Conservation (phyloP, 495 filamentous ascomycete species). For the Penicillium cataractarum region DNA sequence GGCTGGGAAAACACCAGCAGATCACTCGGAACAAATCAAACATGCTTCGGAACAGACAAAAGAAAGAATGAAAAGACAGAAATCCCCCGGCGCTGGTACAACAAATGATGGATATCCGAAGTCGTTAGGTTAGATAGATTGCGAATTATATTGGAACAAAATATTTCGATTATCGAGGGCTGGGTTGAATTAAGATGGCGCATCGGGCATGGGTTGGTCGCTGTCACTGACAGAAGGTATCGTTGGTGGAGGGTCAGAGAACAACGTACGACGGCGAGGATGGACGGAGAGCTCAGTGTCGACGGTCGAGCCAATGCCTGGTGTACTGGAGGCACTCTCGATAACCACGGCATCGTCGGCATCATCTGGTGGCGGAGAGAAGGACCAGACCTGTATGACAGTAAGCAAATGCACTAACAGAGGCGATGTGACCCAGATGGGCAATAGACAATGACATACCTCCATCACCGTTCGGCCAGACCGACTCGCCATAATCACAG, state of each 20-base stretch:
- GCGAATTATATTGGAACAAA: slow-evolving; percentile 21
- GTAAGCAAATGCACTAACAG: slow-evolving; percentile 11
- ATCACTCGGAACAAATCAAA: slow-evolving; percentile 16
- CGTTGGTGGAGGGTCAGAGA: slow-evolving; percentile 42
- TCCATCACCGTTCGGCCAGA: slow-evolving; percentile 91
- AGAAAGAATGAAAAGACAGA: slow-evolving; percentile 12
- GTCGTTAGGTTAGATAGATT: slow-evolving; percentile 31
- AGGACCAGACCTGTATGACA: slow-evolving; percentile 76
- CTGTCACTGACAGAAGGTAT: slow-evolving; percentile 33
- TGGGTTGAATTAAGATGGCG: slow-evolving; percentile 30
- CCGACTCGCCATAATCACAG: slow-evolving; percentile 90
- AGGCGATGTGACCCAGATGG: background rate
- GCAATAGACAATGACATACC: slow-evolving; percentile 51
- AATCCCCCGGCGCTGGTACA: slow-evolving; percentile 22
- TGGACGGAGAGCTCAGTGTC: slow-evolving; percentile 20
- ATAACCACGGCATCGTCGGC: slow-evolving; percentile 33
- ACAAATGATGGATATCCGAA: slow-evolving; percentile 33
- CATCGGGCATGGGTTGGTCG: slow-evolving; percentile 48
- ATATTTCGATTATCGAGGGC: background rate
- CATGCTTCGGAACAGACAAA: slow-evolving; percentile 12
- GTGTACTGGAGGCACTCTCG: slow-evolving; percentile 45
- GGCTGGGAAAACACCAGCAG: slow-evolving; percentile 10
- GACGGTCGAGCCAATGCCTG: slow-evolving; percentile 32
- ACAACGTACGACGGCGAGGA: slow-evolving; percentile 27
- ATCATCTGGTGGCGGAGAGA: slow-evolving; percentile 78